Conservation (phyloP, 2,329 filamentous ascomycete genomes). For the Aureobasidium sp. region DNA sequence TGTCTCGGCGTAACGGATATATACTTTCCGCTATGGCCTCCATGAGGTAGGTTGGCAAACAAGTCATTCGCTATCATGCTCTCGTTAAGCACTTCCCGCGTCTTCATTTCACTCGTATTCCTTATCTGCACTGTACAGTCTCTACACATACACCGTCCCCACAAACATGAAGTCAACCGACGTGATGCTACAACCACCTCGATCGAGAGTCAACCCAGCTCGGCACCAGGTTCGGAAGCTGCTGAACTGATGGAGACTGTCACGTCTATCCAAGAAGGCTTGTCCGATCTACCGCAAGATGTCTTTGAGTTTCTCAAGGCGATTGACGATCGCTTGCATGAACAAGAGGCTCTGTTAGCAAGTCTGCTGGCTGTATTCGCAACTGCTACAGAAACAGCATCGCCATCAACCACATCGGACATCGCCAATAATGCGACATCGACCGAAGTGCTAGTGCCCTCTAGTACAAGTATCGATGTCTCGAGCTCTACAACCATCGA, state of each 20-base stretch:
- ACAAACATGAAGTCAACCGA: background rate
- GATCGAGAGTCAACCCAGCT: background rate
- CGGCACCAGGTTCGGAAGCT: background rate
- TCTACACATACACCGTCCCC: conserved; percentile 6
- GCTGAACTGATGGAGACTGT: background rate
- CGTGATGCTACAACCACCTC: background rate
- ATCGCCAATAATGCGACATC: background rate
- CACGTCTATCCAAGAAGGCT: background rate
- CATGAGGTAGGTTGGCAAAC: background rate
- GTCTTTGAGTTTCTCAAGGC: background rate
- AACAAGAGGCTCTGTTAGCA: background rate
- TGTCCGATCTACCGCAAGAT: background rate
- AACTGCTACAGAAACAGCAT: background rate
- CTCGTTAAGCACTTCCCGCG: background rate
- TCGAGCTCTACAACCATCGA: background rate
- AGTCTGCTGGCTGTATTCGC: conserved; percentile 3
- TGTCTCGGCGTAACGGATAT: background rate
- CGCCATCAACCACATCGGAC: background rate
- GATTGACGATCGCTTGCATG: conserved; percentile 1
- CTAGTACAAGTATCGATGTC: background rate
- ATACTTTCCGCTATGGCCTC: background rate
- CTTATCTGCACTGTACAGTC: background rate
- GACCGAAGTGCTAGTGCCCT: background rate
- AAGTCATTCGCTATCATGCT: conserved; percentile 1
- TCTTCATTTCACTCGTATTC: background rate